phyloP scores from a whole-genome alignment of 2,329 filamentous ascomycete species.

The Daldinia sp. region DNA sequence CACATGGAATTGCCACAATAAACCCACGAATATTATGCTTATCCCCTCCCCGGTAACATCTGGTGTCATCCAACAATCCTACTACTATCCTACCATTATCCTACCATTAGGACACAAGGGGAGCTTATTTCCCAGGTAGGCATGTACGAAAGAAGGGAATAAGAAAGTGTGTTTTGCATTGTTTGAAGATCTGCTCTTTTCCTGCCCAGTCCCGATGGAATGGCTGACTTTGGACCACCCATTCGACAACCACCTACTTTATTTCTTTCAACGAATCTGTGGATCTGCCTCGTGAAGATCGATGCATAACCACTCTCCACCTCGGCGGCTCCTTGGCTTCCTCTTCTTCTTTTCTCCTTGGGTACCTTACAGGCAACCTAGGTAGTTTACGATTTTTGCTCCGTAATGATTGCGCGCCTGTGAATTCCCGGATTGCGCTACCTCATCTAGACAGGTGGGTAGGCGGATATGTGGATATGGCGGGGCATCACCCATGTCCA shows the following conservation, averaged over 20 bases:
- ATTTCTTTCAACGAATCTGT: slow-evolving; percentile 32
- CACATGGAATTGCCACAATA: no score
- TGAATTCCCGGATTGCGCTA: slow-evolving; percentile 23
- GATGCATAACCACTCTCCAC: slow-evolving; percentile 28
- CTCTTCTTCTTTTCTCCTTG: slow-evolving; percentile 6
- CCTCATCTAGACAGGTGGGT: slow-evolving; percentile 22
- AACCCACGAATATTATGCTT: slow-evolving; percentile 23
- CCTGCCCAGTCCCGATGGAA: background rate
- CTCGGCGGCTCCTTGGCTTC: slow-evolving; percentile 17
- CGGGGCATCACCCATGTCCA: slow-evolving; percentile 26
- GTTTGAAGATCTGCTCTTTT: slow-evolving; percentile 28
- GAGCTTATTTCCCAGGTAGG: slow-evolving; percentile 1
- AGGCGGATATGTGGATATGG: slow-evolving; percentile 8
- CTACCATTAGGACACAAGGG: no score
- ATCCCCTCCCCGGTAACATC: slow-evolving; percentile 10
- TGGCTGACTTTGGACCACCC: slow-evolving; percentile 22
- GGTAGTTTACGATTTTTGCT: slow-evolving; percentile 15
- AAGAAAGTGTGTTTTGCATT: slow-evolving; percentile 29
- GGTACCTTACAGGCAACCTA: background rate
- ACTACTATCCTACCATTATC: no score
- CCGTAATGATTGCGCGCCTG: slow-evolving; percentile 13
- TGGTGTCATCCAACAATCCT: background rate
- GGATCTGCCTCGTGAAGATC: slow-evolving; percentile 35
- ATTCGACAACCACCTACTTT: slow-evolving; percentile 28
- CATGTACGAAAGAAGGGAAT: slow-evolving; percentile 4